phyloP scores from a whole-genome alignment of 306 rosid species.

The Cucumis melo region DNA sequence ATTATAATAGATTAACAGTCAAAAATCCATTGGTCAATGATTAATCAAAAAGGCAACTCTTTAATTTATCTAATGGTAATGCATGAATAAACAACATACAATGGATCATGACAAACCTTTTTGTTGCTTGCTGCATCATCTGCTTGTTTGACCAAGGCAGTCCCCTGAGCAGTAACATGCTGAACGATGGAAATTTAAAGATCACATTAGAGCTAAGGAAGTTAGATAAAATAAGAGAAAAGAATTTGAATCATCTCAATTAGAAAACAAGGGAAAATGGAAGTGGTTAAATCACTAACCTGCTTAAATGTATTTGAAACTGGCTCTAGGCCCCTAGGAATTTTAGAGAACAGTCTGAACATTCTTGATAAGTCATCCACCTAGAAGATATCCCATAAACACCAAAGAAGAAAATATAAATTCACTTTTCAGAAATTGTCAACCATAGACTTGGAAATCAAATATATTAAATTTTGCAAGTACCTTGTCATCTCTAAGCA shows the following conservation, averaged over 20 bases:
- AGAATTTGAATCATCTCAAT: neutral
- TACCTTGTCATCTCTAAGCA: slow-evolving; percentile 48
- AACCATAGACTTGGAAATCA: neutral
- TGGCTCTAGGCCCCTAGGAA: slow-evolving; percentile 81
- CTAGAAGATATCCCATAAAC: slow-evolving; percentile 20
- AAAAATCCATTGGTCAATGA: neutral
- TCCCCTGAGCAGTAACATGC: slow-evolving; percentile 94
- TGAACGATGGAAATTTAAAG: slow-evolving; percentile 21
- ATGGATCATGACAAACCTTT: slow-evolving; percentile 37
- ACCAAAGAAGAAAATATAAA: neutral
- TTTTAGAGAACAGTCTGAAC: slow-evolving; percentile 96
- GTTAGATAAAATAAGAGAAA: neutral
- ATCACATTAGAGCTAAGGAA: neutral
- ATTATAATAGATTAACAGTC: neutral
- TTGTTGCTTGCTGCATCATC: slow-evolving; percentile 94
- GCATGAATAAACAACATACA: slow-evolving; percentile 1
- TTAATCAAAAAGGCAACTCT: neutral
- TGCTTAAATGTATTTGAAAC: slow-evolving; percentile 79
- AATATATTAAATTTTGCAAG: neutral
- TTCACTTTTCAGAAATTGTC: neutral
- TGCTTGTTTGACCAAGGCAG: slow-evolving; percentile 87
- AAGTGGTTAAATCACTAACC: slow-evolving; percentile 33
- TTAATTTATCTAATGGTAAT: neutral
- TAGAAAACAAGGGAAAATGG: neutral
- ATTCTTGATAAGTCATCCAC: slow-evolving; percentile 84